Evolutionary conservation across 2,329 filamentous ascomycete genomes (phyloP).

Genomic region (Xylaria sp.): DNA sequence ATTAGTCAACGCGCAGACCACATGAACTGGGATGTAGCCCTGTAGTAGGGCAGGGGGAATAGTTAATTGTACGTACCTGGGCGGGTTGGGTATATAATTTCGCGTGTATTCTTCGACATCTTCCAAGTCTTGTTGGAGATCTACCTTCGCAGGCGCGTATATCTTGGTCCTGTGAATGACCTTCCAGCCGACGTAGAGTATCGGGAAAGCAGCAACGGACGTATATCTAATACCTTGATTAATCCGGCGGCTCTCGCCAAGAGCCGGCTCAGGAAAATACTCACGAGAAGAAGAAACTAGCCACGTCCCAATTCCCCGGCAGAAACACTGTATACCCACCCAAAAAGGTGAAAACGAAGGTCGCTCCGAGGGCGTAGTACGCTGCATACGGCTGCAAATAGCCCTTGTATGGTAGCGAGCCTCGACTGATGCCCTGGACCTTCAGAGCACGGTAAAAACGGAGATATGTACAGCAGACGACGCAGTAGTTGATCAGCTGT

Average conservation of each 20-base stretch:
- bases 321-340: slow-evolving; percentile 82
- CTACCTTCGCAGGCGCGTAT: slow-evolving; percentile 67
- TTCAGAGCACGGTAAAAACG: slow-evolving; percentile 76
- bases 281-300: slow-evolving; percentile 78
- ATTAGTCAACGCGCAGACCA: slow-evolving; percentile 10
- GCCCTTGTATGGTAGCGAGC: slow-evolving; percentile 76
- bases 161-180: slow-evolving; percentile 71
- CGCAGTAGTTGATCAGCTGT: slow-evolving; percentile 77
- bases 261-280: slow-evolving; percentile 41
- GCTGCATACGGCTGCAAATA: slow-evolving; percentile 77
- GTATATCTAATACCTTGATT: slow-evolving; percentile 63
- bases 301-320: slow-evolving; percentile 72
- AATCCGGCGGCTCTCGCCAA: not conserved
- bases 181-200: slow-evolving; percentile 79
- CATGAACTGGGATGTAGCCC: not conserved
- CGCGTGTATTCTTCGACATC: slow-evolving; percentile 75
- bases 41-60: not conserved
- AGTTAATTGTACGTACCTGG: slow-evolving; percentile 57
- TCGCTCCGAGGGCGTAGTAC: slow-evolving; percentile 72
- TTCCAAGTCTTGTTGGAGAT: slow-evolving; percentile 70
- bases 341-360: slow-evolving; percentile 77
- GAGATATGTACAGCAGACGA: slow-evolving; percentile 77
- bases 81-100: slow-evolving; percentile 65
- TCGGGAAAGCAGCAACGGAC: slow-evolving; percentile 77
- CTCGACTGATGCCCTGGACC: slow-evolving; percentile 74